Percentiles rank a stretch among this genome's conserved stretches.
These are phyloP conservation scores for Ceratobasidium theobromae DNA, from an alignment of 1,284 basidiomycete species.

Conservation along the genomic window DNA sequence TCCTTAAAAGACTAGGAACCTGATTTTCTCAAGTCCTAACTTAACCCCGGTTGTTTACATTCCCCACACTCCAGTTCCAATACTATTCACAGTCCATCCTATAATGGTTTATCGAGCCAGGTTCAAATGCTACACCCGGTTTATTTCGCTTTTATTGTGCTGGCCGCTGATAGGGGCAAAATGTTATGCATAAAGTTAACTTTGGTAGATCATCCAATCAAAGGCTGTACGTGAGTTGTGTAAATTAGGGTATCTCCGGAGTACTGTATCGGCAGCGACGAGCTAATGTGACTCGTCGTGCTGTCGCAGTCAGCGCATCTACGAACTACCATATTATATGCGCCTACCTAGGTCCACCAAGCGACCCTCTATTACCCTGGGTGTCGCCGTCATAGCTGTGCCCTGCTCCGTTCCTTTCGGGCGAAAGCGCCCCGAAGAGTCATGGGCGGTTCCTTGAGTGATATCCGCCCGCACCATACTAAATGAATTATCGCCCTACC, in stretches of 20 bases:
- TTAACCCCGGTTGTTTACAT: slow-evolving; percentile 6
- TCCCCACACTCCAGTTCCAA: slow-evolving; percentile 56
- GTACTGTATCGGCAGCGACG: no score
- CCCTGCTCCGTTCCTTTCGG: no score
- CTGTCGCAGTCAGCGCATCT: no score
- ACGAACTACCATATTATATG: no score
- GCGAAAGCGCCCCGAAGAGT: neutral
- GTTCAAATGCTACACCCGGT: neutral
- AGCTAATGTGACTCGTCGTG: no score
- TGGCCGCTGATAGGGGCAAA: neutral
- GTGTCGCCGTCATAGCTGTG: no score
- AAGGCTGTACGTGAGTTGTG: neutral
- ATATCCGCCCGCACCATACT: no score
- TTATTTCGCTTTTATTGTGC: neutral
- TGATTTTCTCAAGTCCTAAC: slow-evolving; percentile 1
- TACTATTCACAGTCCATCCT: slow-evolving; percentile 75
- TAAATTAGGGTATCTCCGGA: no score
- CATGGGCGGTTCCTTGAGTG: neutral
- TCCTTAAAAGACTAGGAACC: slow-evolving; percentile 20
- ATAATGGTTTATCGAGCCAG: slow-evolving; percentile 30
- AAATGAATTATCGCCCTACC: no score
- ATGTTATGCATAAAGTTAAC: neutral
- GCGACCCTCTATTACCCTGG: no score
- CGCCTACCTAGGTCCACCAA: no score
- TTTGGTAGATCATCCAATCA: neutral